Evolutionary conservation across 495 filamentous ascomycete genomes (phyloP).

Genomic region (Tuber aestivum): DNA sequence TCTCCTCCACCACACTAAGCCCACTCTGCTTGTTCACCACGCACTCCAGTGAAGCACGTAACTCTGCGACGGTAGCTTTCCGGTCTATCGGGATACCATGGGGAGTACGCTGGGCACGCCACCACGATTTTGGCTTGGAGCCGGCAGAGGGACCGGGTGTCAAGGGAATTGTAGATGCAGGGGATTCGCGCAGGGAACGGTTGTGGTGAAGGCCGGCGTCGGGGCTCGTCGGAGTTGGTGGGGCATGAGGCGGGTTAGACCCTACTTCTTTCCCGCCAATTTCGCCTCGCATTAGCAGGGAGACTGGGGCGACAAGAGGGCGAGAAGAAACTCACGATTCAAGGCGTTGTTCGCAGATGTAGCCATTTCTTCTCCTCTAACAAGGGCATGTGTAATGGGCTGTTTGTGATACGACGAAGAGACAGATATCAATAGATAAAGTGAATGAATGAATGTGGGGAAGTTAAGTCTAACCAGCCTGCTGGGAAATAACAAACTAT

Average conservation of each 20-base stretch:
- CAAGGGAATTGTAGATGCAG: not conserved
- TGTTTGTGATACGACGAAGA: slow-evolving; percentile 4
- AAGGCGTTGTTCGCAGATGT: slow-evolving; percentile 10
- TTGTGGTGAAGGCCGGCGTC: slow-evolving; percentile 1
- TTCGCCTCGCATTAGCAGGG: not conserved
- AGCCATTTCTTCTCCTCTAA: slow-evolving; percentile 11
- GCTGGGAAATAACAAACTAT: not conserved
- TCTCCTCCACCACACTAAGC: not conserved
- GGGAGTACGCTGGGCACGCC: slow-evolving; percentile 15
- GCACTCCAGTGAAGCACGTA: slow-evolving; percentile 4
- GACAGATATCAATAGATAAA: not conserved
- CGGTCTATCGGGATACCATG: slow-evolving; percentile 3
- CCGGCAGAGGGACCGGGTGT: slow-evolving; percentile 7
- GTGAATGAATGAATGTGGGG: slow-evolving; percentile 1
- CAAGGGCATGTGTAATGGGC: not conserved
- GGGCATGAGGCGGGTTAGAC: not conserved
- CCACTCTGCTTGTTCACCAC: slow-evolving; percentile 1
- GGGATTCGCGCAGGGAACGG: slow-evolving; percentile 5
- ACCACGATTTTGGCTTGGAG: slow-evolving; percentile 15
- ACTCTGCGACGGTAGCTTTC: slow-evolving; percentile 4
- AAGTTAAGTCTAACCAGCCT: not conserved
- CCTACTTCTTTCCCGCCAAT: slow-evolving; percentile 8
- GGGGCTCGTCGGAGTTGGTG: not conserved
- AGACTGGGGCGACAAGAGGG: not conserved
- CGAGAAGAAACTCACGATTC: not conserved